These are phyloP conservation scores for Colletotrichum acutatum DNA, from an alignment of 2,329 filamentous ascomycete species.

Conservation along the genomic window DNA sequence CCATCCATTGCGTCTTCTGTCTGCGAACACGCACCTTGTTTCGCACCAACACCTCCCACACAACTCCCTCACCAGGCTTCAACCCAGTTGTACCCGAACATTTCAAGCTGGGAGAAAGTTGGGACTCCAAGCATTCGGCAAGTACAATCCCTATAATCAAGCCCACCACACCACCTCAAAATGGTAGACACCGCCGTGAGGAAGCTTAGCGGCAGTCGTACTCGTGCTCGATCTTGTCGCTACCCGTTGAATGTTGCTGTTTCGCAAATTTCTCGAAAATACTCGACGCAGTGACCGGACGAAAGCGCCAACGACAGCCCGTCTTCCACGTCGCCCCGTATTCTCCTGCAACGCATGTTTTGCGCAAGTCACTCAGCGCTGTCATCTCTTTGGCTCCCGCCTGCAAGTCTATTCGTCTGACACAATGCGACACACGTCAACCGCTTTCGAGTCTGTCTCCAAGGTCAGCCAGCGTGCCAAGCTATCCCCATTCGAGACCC, in stretches of 20 bases:
- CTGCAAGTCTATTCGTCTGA: neutral
- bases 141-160: neutral
- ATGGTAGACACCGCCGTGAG: neutral
- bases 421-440: constrained; percentile 21
- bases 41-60: constrained; percentile 23
- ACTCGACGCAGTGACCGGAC: neutral
- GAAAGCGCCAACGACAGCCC: constrained; percentile 15
- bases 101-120: neutral
- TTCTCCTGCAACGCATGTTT: constrained; percentile 23
- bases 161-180: neutral
- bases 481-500: neutral
- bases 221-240: constrained; percentile 9
- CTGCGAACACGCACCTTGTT: constrained; percentile 23
- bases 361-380: constrained; percentile 12
- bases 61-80: neutral
- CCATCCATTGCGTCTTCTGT: neutral
- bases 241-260: neutral
- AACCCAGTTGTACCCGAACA: constrained; percentile 15
- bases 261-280: constrained; percentile 14
- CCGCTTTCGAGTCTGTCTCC: neutral
- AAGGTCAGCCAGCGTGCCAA: neutral
- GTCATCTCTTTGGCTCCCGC: constrained; percentile 10
- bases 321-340: constrained; percentile 3
- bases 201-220: neutral
- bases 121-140: neutral